Conservation (phyloP, 306 rosid genomes). For the Ziziphus jujuba region DNA sequence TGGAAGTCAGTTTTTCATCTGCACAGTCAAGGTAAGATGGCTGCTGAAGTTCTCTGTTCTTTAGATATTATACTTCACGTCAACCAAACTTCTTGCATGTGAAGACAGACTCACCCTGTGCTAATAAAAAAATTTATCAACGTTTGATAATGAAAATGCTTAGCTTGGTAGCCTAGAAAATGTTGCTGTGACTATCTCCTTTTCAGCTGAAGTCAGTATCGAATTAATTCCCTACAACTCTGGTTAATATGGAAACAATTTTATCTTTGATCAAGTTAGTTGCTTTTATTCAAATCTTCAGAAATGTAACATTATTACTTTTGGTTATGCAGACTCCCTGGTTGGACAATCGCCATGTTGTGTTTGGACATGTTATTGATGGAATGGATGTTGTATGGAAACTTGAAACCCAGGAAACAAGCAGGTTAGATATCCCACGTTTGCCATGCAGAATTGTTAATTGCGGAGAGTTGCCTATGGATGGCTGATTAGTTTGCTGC, state of each 20-base stretch:
- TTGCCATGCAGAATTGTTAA: slow-evolving; percentile 77
- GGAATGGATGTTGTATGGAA: slow-evolving; percentile 71
- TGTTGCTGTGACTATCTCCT: too few relatives aligned
- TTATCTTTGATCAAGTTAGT: slow-evolving; percentile 17
- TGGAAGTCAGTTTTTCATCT: slow-evolving; percentile 91
- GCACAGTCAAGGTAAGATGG: slow-evolving; percentile 73
- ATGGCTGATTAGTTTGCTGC: slow-evolving; percentile 38
- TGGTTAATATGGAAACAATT: neutral
- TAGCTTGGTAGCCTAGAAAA: too few relatives aligned
- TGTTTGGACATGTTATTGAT: slow-evolving; percentile 74
- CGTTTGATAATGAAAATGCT: too few relatives aligned
- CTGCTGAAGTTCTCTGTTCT: slow-evolving; percentile 4
- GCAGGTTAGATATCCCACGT: slow-evolving; percentile 69
- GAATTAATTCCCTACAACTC: neutral
- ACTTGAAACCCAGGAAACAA: slow-evolving; percentile 79
- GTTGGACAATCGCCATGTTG: slow-evolving; percentile 92
- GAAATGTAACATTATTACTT: slow-evolving; percentile 21
- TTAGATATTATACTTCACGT: neutral
- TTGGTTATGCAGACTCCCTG: slow-evolving; percentile 74
- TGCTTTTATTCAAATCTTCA: slow-evolving; percentile 21
- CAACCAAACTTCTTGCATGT: neutral
- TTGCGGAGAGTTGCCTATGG: slow-evolving; percentile 66
- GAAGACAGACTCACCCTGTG: neutral
- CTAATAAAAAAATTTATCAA: neutral
- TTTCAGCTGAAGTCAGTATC: neutral